Conservation (phyloP, 2,329 filamentous ascomycete species). For the Xylariomycetidae sp. region DNA sequence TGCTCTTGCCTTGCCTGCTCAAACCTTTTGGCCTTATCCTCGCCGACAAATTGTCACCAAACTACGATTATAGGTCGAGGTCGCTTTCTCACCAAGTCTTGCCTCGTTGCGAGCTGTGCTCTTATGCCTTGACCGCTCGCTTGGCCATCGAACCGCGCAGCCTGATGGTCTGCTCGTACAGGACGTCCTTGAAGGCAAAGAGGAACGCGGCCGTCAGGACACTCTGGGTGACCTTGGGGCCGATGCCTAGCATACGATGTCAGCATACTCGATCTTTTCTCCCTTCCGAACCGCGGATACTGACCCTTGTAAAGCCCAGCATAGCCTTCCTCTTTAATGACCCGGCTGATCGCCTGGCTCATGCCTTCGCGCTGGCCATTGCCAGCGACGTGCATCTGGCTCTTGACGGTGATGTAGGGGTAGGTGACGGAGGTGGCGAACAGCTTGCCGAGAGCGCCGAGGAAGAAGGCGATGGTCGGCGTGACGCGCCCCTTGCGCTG, state of each 20-base stretch:
- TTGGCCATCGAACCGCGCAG: constrained; percentile 44
- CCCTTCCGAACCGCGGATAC: too few species aligned
- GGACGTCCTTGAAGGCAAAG: constrained; percentile 95
- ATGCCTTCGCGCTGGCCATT: constrained; percentile 76
- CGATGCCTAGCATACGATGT: constrained; percentile 60
- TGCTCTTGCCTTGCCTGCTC: too few species aligned
- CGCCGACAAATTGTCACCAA: too few species aligned
- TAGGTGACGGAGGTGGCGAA: constrained; percentile 92
- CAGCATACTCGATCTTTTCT: constrained; percentile 2
- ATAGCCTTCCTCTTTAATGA: constrained; percentile 87
- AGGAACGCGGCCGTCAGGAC: constrained; percentile 93
- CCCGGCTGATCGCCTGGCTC: constrained; percentile 67
- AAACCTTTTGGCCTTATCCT: too few species aligned
- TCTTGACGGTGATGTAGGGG: constrained; percentile 98
- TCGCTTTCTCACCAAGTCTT: too few species aligned
- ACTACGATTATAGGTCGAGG: too few species aligned
- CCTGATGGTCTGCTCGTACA: constrained; percentile 76
- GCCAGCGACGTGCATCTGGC: constrained; percentile 87
- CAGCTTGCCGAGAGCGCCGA: constrained; percentile 90
- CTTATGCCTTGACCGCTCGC: constrained; percentile 28
- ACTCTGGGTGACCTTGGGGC: constrained; percentile 93
- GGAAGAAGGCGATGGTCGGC: constrained; percentile 79
- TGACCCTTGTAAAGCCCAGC: constrained; percentile 85
- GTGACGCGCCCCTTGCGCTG: constrained; percentile 59
- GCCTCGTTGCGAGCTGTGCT: not conserved